Conservation (phyloP, 352 stramenopile genomes). For the Phytophthora sp. region DNA sequence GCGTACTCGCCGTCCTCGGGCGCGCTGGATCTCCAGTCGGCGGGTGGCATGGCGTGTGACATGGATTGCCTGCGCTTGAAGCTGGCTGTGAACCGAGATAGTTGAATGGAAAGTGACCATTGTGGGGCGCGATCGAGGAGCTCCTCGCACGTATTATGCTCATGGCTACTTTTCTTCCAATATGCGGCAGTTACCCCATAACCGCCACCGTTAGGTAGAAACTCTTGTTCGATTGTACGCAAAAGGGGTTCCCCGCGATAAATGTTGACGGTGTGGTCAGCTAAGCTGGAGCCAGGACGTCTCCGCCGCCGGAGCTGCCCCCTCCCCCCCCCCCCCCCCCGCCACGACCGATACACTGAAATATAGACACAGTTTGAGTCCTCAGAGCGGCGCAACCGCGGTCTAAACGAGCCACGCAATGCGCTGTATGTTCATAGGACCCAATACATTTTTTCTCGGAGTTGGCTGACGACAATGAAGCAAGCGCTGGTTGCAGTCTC, state of each 20-base stretch:
- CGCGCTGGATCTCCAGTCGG: conserved; percentile 32
- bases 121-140: conserved; percentile 1
- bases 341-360: conserved; percentile 17
- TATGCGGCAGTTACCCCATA: conserved; percentile 28
- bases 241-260: conserved; percentile 12
- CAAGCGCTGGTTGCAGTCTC: conserved; percentile 6
- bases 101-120: conserved; percentile 40
- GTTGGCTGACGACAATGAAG: conserved; percentile 6
- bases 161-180: conserved; percentile 29
- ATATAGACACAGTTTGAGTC: neutral
- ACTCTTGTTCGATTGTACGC: too few species aligned
- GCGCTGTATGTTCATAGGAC: neutral
- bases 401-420: neutral
- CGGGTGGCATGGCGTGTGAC: conserved; percentile 17
- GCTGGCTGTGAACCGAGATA: conserved; percentile 24
- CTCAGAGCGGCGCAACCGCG: conserved; percentile 1
- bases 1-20: conserved; percentile 27
- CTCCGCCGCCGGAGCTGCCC: neutral
- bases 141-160: too few species aligned
- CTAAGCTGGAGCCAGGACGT: neutral
- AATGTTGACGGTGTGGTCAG: neutral
- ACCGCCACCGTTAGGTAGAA: conserved; percentile 33
- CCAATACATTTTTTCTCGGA: neutral
- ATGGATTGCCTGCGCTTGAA: conserved; percentile 20
- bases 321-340: too few species aligned